Conservation (phyloP, 2,329 filamentous ascomycete genomes). For the Xenoacremonium recifei region DNA sequence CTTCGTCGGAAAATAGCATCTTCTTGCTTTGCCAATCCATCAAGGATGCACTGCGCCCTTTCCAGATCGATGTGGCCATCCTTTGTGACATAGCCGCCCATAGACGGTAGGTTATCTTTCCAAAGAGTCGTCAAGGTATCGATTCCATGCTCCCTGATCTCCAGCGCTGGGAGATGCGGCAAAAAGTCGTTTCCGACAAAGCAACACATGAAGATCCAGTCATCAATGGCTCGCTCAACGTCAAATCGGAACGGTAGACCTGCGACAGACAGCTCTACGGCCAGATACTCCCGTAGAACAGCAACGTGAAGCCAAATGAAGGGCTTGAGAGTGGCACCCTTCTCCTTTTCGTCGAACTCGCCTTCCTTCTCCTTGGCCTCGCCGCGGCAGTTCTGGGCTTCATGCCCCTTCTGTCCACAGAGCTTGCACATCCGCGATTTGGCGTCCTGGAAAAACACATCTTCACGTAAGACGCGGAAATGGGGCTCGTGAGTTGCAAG, state of each 20-base stretch:
- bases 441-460: slow-evolving; percentile 89
- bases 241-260: slow-evolving; percentile 86
- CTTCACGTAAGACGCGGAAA: slow-evolving; percentile 93
- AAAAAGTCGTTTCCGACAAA: slow-evolving; percentile 99
- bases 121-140: slow-evolving; percentile 96
- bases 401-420: slow-evolving; percentile 90
- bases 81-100: slow-evolving; percentile 96
- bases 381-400: slow-evolving; percentile 81
- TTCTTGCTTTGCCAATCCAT: slow-evolving; percentile 88
- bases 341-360: slow-evolving; percentile 80
- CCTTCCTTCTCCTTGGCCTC: slow-evolving; percentile 74
- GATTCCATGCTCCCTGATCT: slow-evolving; percentile 96
- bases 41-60: slow-evolving; percentile 82
- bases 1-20: slow-evolving; percentile 88
- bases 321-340: slow-evolving; percentile 71
- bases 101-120: slow-evolving; percentile 84
- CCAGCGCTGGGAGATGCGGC: slow-evolving; percentile 93
- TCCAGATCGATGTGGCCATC: slow-evolving; percentile 89
- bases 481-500: slow-evolving; percentile 96
- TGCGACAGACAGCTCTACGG: slow-evolving; percentile 81
- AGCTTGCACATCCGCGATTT: slow-evolving; percentile 80
- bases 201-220: slow-evolving; percentile 99
- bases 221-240: slow-evolving; percentile 89
- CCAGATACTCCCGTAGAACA: slow-evolving; percentile 87
- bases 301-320: slow-evolving; percentile 98